Conservation (phyloP, 352 stramenopile genomes). For the Globisporangium paroecandrum region DNA sequence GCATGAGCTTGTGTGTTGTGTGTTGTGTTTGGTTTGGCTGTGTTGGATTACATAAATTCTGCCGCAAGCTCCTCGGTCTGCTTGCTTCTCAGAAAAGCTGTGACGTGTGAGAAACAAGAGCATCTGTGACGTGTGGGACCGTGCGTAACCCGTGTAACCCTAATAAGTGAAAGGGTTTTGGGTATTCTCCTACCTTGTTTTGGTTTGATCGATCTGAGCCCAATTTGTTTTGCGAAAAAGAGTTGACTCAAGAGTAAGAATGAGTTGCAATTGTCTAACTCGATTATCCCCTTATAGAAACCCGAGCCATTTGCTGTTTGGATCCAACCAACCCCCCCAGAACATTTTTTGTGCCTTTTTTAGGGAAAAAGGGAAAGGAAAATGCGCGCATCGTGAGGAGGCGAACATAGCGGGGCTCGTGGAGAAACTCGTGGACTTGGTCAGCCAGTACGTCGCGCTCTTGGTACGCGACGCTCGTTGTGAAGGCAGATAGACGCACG, state of each 20-base stretch:
- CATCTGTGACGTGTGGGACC: neutral
- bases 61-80: neutral
- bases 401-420: constrained; percentile 70
- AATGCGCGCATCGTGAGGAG: neutral
- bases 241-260: too few relatives aligned
- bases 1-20: neutral
- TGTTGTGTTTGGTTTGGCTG: neutral
- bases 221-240: too few relatives aligned
- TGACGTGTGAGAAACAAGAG: neutral
- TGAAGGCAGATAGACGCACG: too few relatives aligned
- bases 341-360: too few relatives aligned
- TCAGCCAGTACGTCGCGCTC: constrained; percentile 50
- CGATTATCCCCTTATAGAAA: too few relatives aligned
- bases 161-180: neutral
- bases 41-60: neutral
- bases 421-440: constrained; percentile 84
- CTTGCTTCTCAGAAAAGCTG: neutral
- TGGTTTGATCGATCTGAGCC: too few relatives aligned
- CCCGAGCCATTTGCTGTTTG: too few relatives aligned
- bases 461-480: neutral
- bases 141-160: neutral
- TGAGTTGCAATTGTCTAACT: too few relatives aligned
- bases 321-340: too few relatives aligned
- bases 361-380: too few relatives aligned
- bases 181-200: too few relatives aligned